Evolutionary conservation across 2,329 filamentous ascomycete genomes (phyloP), one percentile per base, ranked within the genome.

Genomic region (Chalaropsis thielavioides): DNA sequence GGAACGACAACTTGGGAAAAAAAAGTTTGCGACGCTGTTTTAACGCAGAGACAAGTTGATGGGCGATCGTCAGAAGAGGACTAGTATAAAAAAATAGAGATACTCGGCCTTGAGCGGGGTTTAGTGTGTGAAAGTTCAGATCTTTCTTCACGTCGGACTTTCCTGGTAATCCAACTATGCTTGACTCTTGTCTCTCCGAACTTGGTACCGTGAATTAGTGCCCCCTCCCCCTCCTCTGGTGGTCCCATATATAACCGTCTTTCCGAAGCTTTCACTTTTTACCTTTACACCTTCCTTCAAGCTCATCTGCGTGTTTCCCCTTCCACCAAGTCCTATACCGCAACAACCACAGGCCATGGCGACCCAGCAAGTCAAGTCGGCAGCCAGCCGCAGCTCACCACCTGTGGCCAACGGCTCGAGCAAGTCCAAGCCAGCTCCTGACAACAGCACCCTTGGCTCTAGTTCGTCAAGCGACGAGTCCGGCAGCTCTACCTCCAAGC

Each of bases 391-490:
- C 54, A 19, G 31, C 5, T 58, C 54, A 4, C 43, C 64, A 13
- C 31, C 64, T 8, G 31, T 22, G 61, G 44, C 58, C 49, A 64
- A 64, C 66, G 61, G 61, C 51, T 62, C 19, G 22, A 40, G 19
- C 54, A 65, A 66, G 46, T 43, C 49, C 40, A 63, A 67, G 61
- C 24, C 59, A 40, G 49, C 24, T 11, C 15, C 41, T 22, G 6
- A 59, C 22, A 38, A 38, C 27, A 35, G 5, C 54, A 35, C 15
- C 5, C 7, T 38, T 7, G 31, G 31, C 31, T 61, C 61, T 27
- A 27, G 40, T 10, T 66, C 67, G n/a, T 67, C 67, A n/a, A 67
- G 64, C 54, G 67, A 68, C 19, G 66, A 54, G 19, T 64, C 64
- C 17, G 38, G 51, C n/a, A 64, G 66, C 22, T 65, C 66, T 19